Percentiles rank a stretch among this genome's conserved stretches.
phyloP scores from a whole-genome alignment of 2,329 filamentous ascomycete species.

The Claviceps sp. region DNA sequence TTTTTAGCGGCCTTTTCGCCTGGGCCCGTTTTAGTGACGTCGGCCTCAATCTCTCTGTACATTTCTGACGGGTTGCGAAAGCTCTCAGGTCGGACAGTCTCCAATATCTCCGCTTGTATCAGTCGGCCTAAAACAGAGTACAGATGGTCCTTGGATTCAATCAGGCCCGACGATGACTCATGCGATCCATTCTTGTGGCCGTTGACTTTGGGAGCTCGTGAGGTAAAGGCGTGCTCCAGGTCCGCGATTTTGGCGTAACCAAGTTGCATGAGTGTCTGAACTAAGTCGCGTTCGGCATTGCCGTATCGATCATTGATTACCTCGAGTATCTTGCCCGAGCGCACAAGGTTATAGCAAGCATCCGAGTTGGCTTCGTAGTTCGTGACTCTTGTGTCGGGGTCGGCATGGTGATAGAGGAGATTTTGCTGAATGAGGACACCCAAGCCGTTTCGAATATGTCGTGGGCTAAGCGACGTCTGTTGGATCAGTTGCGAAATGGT shows the following conservation, averaged over 20 bases:
- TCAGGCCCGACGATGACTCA: constrained; percentile 19
- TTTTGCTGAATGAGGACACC: constrained; percentile 81
- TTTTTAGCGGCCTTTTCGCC: constrained; percentile 42
- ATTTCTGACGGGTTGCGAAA: constrained; percentile 50
- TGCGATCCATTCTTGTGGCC: constrained; percentile 21
- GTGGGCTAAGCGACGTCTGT: constrained; percentile 58
- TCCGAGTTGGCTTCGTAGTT: constrained; percentile 76
- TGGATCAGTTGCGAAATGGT: constrained; percentile 55
- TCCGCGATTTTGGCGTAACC: constrained; percentile 66
- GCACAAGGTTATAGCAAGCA: constrained; percentile 69
- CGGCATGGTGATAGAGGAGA: constrained; percentile 61
- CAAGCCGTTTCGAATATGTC: constrained; percentile 68
- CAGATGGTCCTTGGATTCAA: constrained; percentile 34
- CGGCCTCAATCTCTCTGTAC: constrained; percentile 47
- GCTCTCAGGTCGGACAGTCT: constrained; percentile 44
- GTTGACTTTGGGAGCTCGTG: constrained; percentile 22
- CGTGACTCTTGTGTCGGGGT: constrained; percentile 46
- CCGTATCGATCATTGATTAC: constrained; percentile 64
- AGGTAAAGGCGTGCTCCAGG: constrained; percentile 48
- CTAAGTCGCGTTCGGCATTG: constrained; percentile 56
- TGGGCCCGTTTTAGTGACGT: constrained; percentile 37
- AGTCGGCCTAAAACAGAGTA: constrained; percentile 38
- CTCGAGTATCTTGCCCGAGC: constrained; percentile 69
- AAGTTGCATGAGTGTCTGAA: constrained; percentile 61
- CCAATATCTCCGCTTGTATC: constrained; percentile 53